phyloP scores from a whole-genome alignment of 2,329 filamentous ascomycete species.

The Nannizzia gypsea region DNA sequence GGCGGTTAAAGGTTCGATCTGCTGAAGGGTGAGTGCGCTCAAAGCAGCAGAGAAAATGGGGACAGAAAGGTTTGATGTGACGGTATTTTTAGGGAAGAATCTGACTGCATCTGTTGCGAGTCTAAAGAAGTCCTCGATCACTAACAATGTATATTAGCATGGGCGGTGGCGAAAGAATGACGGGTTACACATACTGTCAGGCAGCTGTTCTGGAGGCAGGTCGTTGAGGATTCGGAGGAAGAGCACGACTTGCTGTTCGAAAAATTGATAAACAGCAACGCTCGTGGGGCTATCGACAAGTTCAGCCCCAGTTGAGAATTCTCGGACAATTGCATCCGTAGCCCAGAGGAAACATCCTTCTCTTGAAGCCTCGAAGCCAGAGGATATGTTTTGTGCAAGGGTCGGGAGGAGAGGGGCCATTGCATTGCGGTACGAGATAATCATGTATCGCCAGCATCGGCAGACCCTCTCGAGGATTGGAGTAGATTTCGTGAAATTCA shows the following conservation, averaged over 20 bases:
- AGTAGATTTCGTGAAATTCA: constrained; percentile 72
- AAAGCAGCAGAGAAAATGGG: constrained; percentile 80
- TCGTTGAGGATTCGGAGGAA: constrained; percentile 86
- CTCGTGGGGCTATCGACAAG: constrained; percentile 71
- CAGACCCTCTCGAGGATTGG: constrained; percentile 91
- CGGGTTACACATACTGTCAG: constrained; percentile 44
- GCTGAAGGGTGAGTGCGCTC: constrained; percentile 75
- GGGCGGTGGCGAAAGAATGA: background rate
- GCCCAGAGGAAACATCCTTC: constrained; percentile 99
- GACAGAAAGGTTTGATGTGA: constrained; percentile 64
- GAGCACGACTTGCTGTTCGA: constrained; percentile 80
- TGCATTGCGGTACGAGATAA: constrained; percentile 84
- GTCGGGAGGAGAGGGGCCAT: constrained; percentile 74
- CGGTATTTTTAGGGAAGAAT: constrained; percentile 77
- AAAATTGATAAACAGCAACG: constrained; percentile 84
- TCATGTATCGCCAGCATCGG: constrained; percentile 92
- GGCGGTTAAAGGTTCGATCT: constrained; percentile 80
- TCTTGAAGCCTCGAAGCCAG: constrained; percentile 69
- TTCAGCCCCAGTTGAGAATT: constrained; percentile 85
- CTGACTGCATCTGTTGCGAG: constrained; percentile 82
- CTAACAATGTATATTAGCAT: constrained; percentile 28
- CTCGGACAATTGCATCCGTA: constrained; percentile 82
- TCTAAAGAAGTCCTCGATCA: constrained; percentile 95
- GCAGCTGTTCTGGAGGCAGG: constrained; percentile 63
- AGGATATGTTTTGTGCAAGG: constrained; percentile 78